Conservation (phyloP, 2,329 filamentous ascomycete genomes). For the Paraphoma chrysanthemicola region DNA sequence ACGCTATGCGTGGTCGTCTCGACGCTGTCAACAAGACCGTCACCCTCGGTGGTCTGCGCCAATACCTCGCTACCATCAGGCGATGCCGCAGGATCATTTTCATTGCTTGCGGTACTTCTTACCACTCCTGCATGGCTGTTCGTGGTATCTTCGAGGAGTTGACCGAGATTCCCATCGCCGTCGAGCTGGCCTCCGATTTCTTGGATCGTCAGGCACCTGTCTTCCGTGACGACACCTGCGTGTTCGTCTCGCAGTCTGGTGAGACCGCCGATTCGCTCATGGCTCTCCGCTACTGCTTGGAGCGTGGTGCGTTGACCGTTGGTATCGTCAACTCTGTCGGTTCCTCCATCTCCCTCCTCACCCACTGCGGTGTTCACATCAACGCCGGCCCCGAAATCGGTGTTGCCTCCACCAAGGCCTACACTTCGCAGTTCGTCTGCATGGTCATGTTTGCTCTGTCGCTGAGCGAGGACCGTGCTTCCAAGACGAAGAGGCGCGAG, state of each 20-base stretch:
- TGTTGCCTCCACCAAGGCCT: slow-evolving; percentile 98
- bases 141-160: slow-evolving; percentile 97
- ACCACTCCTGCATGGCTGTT: slow-evolving; percentile 99
- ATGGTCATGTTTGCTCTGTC: slow-evolving; percentile 99
- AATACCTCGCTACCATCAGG: slow-evolving; percentile 95
- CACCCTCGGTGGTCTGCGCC: slow-evolving; percentile 91
- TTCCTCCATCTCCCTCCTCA: slow-evolving; percentile 97
- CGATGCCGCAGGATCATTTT: slow-evolving; percentile 98
- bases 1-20: slow-evolving; percentile 99
- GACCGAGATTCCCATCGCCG: slow-evolving; percentile 95
- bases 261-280: slow-evolving; percentile 98
- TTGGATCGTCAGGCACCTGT: slow-evolving; percentile 94
- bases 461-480: slow-evolving; percentile 93
- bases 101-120: slow-evolving; percentile 97
- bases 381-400: slow-evolving; percentile 98
- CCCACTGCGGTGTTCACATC: slow-evolving; percentile 99
- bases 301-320: slow-evolving; percentile 95
- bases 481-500: slow-evolving; percentile 87
- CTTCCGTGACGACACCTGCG: slow-evolving; percentile 98
- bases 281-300: slow-evolving; percentile 96
- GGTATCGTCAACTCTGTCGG: slow-evolving; percentile 99
- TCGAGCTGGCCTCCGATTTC: slow-evolving; percentile 98
- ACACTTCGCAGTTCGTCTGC: slow-evolving; percentile 98
- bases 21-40: slow-evolving; percentile 93
- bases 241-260: slow-evolving; percentile 98